Base-by-base conservation (phyloP, 371 early-diverging fungal genomes). In the Mucor ambiguus region DNA sequence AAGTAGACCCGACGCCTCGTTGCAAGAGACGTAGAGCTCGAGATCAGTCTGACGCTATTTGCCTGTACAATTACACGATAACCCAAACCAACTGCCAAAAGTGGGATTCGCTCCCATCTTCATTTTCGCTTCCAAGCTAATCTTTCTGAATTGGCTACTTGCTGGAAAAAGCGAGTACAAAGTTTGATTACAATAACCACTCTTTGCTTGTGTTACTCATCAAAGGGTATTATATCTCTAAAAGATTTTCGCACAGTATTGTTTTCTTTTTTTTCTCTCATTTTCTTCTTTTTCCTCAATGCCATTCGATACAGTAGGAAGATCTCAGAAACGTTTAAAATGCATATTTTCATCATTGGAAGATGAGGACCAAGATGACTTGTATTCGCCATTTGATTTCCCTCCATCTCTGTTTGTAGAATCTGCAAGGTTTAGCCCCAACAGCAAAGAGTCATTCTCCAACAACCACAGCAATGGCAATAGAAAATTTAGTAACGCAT, bases 251-350 rank as follows among this genome's bases (percentile, higher is more conserved):
- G 58, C 58, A 64, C 58, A 58, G 49, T 58, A 37, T 33, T 66
- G 33, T 43, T 61, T 58, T 22, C 26, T 58, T 58, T 32, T 28
- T 28, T 44, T 44, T 55, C 20, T 59, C 66, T 66, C 64, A 37
- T 30, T 46, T 33, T 56, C 18, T 54, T 58, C 38, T 55, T 46
- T 33, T 32, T 38, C 32, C 46, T 20, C 16, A 48, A 76, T 72
- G 73, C 68, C 73, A 10, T 70, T 67, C 60, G 74, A 64, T 44
- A 74, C 74, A 28, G 59, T 71, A 35, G 58, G 67, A 26, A 60
- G 64, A 54, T 67, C 68, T 14, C 64, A 64, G n/a, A 74, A 74
- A 22, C 71, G 70, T 10, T 55, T 64, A 46, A 38, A 64, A 55
- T 26, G 46, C 28, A 24, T 60, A 52, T 57, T 14, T 24, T 57